phyloP scores from a whole-genome alignment of 768 basidiomycete species.

The Aureoboletus auriporus region DNA sequence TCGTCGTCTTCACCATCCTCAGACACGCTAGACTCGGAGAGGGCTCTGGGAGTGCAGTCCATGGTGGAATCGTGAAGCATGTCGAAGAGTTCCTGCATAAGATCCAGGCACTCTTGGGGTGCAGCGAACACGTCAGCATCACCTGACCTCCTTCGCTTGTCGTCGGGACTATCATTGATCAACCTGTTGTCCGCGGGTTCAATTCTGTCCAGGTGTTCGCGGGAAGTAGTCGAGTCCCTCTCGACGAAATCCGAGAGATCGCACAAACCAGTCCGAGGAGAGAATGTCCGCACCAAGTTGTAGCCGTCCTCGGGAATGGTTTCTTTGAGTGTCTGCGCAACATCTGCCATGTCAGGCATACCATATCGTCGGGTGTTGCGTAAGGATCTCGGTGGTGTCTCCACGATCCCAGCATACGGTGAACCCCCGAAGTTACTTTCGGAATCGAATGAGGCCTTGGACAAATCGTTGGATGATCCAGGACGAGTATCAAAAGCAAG shows the following conservation, averaged over 20 bases:
- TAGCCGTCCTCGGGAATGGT: neutral
- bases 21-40: slow-evolving; percentile 1
- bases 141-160: neutral
- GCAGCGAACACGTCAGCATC: neutral
- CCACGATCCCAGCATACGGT: neutral
- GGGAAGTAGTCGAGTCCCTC: neutral
- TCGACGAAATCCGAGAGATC: neutral
- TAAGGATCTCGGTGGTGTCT: neutral
- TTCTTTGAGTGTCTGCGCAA: neutral
- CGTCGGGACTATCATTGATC: neutral
- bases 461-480: neutral
- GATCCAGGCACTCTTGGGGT: neutral
- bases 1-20: too few species aligned
- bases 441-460: neutral
- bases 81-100: slow-evolving; percentile 10
- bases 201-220: neutral
- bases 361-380: slow-evolving; percentile 8
- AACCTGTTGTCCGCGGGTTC: neutral
- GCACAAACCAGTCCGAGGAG: neutral
- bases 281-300: neutral
- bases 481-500: too few species aligned
- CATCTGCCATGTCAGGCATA: slow-evolving; percentile 3
- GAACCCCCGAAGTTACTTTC: neutral
- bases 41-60: slow-evolving; percentile 1
- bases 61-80: slow-evolving; percentile 10